These are phyloP conservation scores for Tricholoma terreum DNA, from an alignment of 768 basidiomycete species.

Conservation along the genomic window DNA sequence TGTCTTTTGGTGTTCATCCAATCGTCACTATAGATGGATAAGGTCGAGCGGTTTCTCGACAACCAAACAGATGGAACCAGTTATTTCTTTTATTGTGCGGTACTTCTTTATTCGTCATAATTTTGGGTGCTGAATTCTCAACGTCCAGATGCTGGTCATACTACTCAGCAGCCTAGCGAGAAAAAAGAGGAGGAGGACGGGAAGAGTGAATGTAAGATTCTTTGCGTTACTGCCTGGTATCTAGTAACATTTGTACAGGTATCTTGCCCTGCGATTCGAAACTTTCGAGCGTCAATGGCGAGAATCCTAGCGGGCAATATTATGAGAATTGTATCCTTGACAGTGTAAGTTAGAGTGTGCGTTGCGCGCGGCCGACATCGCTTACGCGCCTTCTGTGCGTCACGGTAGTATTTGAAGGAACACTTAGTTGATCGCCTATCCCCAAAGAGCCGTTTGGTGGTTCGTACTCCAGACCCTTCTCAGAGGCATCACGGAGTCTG, in stretches of 20 bases:
- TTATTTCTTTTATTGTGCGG: background rate
- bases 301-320: background rate
- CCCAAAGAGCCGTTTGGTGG: background rate
- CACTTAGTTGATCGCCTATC: background rate
- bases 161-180: background rate
- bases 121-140: background rate
- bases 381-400: background rate
- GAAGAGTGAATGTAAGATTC: background rate
- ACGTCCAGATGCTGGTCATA: constrained; percentile 1
- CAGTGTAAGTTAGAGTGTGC: background rate
- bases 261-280: background rate
- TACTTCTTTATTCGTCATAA: background rate
- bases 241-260: background rate
- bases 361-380: background rate
- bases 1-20: background rate
- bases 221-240: background rate
- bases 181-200: background rate
- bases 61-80: background rate
- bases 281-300: background rate
- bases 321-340: background rate
- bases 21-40: background rate
- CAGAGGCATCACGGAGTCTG: no score
- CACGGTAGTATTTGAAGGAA: constrained; percentile 2
- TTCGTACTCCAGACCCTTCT: background rate
- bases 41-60: background rate